These are phyloP conservation scores for Phytopythium aichiense DNA, from an alignment of 352 stramenopile species.

Conservation along the genomic window DNA sequence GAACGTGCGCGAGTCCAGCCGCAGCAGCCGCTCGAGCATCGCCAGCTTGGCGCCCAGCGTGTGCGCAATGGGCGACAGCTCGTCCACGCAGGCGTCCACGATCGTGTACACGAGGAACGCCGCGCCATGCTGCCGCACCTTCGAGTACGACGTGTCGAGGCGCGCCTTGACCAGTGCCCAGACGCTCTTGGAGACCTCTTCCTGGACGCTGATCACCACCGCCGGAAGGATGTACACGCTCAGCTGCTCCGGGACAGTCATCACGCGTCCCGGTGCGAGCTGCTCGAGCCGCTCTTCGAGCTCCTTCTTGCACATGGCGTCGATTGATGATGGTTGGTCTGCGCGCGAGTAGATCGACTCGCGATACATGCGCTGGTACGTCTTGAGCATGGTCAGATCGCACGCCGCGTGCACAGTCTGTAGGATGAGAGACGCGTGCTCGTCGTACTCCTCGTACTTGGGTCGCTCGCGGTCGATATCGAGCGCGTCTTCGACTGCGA, in stretches of 20 bases:
- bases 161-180: slow-evolving; percentile 60
- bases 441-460: slow-evolving; percentile 87
- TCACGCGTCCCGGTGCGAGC: slow-evolving; percentile 51
- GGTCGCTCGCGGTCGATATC: slow-evolving; percentile 73
- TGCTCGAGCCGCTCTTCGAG: slow-evolving; percentile 54
- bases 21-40: slow-evolving; percentile 63
- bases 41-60: slow-evolving; percentile 68
- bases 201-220: slow-evolving; percentile 73
- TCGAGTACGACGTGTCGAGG: slow-evolving; percentile 76
- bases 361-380: slow-evolving; percentile 74
- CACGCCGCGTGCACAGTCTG: slow-evolving; percentile 53
- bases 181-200: slow-evolving; percentile 27
- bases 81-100: slow-evolving; percentile 78
- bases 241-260: slow-evolving; percentile 73
- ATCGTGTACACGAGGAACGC: slow-evolving; percentile 77
- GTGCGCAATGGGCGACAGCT: slow-evolving; percentile 72
- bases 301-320: slow-evolving; percentile 62
- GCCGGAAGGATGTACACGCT: slow-evolving; percentile 73
- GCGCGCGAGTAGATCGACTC: slow-evolving; percentile 58
- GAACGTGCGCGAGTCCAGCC: slow-evolving; percentile 53
- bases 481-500: slow-evolving; percentile 81
- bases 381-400: slow-evolving; percentile 46
- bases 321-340: slow-evolving; percentile 44
- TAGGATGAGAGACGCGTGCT: slow-evolving; percentile 75
- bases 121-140: slow-evolving; percentile 72